Conservation (phyloP, 768 basidiomycete genomes). For the Agrocybe pediades region DNA sequence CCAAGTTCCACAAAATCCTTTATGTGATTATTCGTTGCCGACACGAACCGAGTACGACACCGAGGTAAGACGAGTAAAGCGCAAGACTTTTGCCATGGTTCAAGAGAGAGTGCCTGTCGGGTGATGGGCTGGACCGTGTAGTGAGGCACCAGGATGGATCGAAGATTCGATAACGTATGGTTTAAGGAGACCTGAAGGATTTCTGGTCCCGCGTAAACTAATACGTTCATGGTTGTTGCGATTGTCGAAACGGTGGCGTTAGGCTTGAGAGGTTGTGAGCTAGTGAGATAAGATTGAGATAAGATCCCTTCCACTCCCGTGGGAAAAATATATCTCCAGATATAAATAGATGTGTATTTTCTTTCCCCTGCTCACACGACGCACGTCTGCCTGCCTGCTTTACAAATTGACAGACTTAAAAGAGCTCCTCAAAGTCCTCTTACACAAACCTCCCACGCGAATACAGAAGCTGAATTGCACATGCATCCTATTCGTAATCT, state of each 20-base stretch:
- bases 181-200: constrained; percentile 46
- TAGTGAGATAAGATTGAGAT: too few species aligned
- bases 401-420: too few species aligned
- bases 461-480: background rate
- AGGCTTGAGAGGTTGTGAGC: too few species aligned
- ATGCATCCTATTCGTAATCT: background rate
- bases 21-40: constrained; percentile 46
- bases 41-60: constrained; percentile 44
- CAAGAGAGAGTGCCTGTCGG: constrained; percentile 52
- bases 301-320: too few species aligned
- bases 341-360: too few species aligned
- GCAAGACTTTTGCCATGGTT: constrained; percentile 79
- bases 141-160: constrained; percentile 62
- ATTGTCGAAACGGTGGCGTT: too few species aligned
- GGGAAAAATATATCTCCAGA: too few species aligned
- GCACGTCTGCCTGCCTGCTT: too few species aligned
- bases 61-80: constrained; percentile 81
- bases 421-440: too few species aligned
- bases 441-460: background rate
- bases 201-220: constrained; percentile 70
- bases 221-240: constrained; percentile 60
- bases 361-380: too few species aligned
- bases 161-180: constrained; percentile 47
- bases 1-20: constrained; percentile 64
- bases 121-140: constrained; percentile 79